phyloP scores from a whole-genome alignment of 2,329 filamentous ascomycete species.

The Hypoxylon sp. region DNA sequence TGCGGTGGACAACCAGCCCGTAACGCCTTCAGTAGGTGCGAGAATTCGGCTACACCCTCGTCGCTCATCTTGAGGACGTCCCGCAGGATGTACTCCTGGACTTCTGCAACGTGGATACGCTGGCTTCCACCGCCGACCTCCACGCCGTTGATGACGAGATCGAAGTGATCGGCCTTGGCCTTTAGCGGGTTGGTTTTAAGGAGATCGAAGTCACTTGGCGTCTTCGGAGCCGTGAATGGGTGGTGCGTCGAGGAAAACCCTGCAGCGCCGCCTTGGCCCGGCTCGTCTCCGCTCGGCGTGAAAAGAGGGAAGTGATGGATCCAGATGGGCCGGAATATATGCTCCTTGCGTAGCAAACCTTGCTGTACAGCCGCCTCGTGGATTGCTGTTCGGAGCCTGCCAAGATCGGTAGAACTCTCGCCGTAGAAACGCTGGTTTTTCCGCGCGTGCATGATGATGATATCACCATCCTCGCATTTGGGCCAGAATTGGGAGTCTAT shows the following conservation, averaged over 20 bases:
- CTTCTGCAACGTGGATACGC: conserved; percentile 86
- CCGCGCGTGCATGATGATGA: conserved; percentile 86
- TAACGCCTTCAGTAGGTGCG: conserved; percentile 86
- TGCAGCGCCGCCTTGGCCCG: conserved; percentile 84
- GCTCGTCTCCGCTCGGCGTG: conserved; percentile 74
- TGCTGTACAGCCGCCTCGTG: conserved; percentile 78
- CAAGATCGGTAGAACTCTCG: conserved; percentile 79
- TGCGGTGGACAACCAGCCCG: conserved; percentile 92
- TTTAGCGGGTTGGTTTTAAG: conserved; percentile 79
- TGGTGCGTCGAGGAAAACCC: conserved; percentile 93
- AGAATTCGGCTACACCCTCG: conserved; percentile 82
- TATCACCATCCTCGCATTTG: conserved; percentile 76
- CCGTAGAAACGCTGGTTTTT: conserved; percentile 75
- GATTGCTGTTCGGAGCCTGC: conserved; percentile 78
- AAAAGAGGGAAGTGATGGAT: conserved; percentile 94
- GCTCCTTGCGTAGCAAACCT: conserved; percentile 65
- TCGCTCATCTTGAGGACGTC: conserved; percentile 85
- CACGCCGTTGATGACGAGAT: conserved; percentile 94
- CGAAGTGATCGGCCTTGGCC: conserved; percentile 90
- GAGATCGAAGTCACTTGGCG: conserved; percentile 78
- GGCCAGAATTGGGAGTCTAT: conserved; percentile 44
- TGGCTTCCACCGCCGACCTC: conserved; percentile 94
- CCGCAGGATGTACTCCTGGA: conserved; percentile 88
- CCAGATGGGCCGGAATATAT: conserved; percentile 81
- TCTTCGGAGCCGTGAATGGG: conserved; percentile 91